Percentiles rank a stretch among this genome's conserved stretches.
These are phyloP conservation scores for Bipolaris bicolor DNA, from an alignment of 2,329 filamentous ascomycete species.

Conservation along the genomic window DNA sequence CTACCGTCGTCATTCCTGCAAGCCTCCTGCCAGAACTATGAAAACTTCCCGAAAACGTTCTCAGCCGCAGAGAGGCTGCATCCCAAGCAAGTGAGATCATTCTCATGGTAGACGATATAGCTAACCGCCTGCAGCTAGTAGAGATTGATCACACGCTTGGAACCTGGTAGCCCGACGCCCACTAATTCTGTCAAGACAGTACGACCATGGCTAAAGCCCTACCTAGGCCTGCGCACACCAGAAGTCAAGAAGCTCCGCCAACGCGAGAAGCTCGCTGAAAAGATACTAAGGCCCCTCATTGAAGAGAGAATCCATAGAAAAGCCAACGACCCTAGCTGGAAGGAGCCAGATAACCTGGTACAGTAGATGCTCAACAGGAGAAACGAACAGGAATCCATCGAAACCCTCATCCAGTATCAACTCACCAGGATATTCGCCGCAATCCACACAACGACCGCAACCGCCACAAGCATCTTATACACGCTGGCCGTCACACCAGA, in stretches of 20 bases:
- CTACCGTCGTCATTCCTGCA: neutral
- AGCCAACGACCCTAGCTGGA: neutral
- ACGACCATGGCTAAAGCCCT: neutral
- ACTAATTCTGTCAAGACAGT: neutral
- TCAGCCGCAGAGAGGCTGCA: neutral
- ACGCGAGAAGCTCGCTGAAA: neutral
- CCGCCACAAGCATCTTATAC: neutral
- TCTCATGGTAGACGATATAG: neutral
- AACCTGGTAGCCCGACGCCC: neutral
- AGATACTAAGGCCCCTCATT: neutral
- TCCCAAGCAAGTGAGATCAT: neutral
- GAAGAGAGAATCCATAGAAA: neutral
- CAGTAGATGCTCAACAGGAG: neutral
- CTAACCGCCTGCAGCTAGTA: neutral
- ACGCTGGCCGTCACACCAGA: neutral
- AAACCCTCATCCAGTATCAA: neutral
- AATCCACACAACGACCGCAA: neutral
- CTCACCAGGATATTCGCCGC: neutral
- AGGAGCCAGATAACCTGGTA: neutral
- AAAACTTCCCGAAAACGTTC: neutral
- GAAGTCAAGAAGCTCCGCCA: neutral
- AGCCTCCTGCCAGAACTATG: neutral
- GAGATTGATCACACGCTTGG: neutral
- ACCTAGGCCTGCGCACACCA: neutral
- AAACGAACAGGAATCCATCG: neutral